A percentile compares a stretch with the other conserved stretches of the same genome.
Conservation (phyloP, 1,284 basidiomycete genomes). For the Pascua sp. region DNA sequence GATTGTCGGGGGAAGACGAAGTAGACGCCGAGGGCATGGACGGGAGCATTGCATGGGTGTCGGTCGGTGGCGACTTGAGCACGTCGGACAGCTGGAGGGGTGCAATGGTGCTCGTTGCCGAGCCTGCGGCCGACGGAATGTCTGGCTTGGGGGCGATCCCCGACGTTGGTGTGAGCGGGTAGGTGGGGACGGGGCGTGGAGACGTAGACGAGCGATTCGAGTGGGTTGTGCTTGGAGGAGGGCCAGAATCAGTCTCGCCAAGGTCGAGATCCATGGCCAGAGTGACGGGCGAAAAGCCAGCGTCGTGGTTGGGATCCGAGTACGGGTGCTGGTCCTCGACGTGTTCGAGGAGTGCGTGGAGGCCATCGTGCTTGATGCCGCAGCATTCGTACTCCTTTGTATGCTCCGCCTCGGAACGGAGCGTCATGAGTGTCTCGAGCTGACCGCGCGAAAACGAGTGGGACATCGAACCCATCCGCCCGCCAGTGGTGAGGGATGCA, state of each 20-base stretch:
- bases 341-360: conserved; percentile 45
- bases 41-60: conserved; percentile 10
- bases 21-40: conserved; percentile 5
- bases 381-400: conserved; percentile 45
- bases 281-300: conserved; percentile 38
- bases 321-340: conserved; percentile 46
- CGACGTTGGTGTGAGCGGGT: conserved; percentile 32
- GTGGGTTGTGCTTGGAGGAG: conserved; percentile 20
- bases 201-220: conserved; percentile 35
- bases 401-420: conserved; percentile 37
- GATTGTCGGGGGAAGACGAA: conserved; percentile 5
- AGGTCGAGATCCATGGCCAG: conserved; percentile 45
- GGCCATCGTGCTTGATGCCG: conserved; percentile 30
- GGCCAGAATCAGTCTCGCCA: conserved; percentile 25
- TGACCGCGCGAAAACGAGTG: conserved; percentile 39
- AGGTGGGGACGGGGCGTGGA: conserved; percentile 30
- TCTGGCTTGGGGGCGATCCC: conserved; percentile 6
- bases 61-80: conserved; percentile 37
- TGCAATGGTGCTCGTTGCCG: conserved; percentile 20
- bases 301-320: conserved; percentile 28
- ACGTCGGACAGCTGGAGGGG: conserved; percentile 44
- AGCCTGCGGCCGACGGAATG: neutral
- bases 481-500: conserved; percentile 35
- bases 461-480: conserved; percentile 19
- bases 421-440: conserved; percentile 35